These are phyloP conservation scores for Rhizopogon rudus DNA, from an alignment of 768 basidiomycete species.

Conservation along the genomic window DNA sequence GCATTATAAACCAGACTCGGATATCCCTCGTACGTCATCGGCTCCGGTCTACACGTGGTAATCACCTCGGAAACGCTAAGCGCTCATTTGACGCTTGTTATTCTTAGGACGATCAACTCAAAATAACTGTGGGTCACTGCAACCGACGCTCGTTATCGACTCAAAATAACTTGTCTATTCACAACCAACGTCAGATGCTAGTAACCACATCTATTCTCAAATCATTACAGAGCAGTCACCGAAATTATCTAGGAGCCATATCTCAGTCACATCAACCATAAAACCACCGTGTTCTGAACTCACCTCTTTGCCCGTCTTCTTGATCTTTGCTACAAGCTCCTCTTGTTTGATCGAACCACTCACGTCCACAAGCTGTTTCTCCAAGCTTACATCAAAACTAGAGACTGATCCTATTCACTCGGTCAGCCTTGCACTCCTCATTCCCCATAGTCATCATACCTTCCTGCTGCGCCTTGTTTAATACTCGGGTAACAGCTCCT, in stretches of 20 bases:
- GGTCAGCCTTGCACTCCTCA: background rate
- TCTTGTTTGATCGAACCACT: constrained; percentile 58
- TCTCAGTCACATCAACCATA: background rate
- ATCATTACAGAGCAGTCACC: constrained; percentile 24
- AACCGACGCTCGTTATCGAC: no score
- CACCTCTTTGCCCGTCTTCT: constrained; percentile 92
- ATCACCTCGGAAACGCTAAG: no score
- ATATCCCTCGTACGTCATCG: no score
- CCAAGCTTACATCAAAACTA: constrained; percentile 57
- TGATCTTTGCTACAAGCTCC: constrained; percentile 62
- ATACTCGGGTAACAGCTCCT: constrained; percentile 70
- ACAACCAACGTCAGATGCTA: no score
- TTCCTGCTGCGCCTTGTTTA: constrained; percentile 57
- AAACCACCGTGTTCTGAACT: constrained; percentile 7
- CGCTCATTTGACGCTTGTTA: no score
- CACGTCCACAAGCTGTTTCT: constrained; percentile 70
- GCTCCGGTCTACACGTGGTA: no score
- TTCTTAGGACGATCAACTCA: no score
- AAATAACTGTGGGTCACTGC: no score
- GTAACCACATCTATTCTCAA: background rate
- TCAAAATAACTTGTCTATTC: no score
- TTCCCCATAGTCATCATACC: constrained; percentile 13
- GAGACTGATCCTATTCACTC: constrained; percentile 9
- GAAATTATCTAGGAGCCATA: constrained; percentile 35
- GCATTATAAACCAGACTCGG: no score